phyloP scores from a whole-genome alignment of 2,329 filamentous ascomycete genomes.

The Cladophialophora exuberans region DNA sequence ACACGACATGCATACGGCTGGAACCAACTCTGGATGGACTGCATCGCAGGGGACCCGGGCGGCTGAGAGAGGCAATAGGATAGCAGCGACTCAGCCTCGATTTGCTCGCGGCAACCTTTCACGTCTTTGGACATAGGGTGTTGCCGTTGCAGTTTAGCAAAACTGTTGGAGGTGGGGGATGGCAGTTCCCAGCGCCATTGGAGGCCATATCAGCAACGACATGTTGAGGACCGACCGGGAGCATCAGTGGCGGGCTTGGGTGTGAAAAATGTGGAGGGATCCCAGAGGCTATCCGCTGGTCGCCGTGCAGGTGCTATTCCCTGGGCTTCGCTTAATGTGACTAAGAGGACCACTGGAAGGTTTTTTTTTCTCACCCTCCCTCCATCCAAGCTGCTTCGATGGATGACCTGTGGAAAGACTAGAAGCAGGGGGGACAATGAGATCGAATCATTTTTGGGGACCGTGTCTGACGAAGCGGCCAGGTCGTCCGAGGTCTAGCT shows the following conservation, averaged over 20 bases:
- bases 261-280: constrained; percentile 13
- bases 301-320: constrained; percentile 22
- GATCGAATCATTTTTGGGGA: constrained; percentile 20
- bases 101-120: constrained; percentile 21
- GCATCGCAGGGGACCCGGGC: constrained; percentile 17
- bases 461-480: constrained; percentile 9
- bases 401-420: constrained; percentile 11
- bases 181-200: constrained; percentile 11
- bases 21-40: constrained; percentile 17
- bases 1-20: constrained; percentile 23
- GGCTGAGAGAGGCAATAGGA: constrained; percentile 21
- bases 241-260: constrained; percentile 5
- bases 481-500: constrained; percentile 15
- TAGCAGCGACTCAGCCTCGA: constrained; percentile 25
- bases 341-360: constrained; percentile 16
- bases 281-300: constrained; percentile 20
- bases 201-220: constrained; percentile 7
- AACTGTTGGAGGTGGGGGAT: constrained; percentile 8
- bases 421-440: constrained; percentile 12
- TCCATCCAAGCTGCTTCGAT: constrained; percentile 2
- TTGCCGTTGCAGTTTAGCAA: constrained; percentile 8
- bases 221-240: constrained; percentile 17
- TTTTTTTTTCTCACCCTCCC: constrained; percentile 9
- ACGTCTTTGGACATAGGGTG: constrained; percentile 7
- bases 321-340: constrained; percentile 24